A percentile compares a stretch with the other conserved stretches of the same genome.
These are phyloP conservation scores for Volutella citrinella DNA, from an alignment of 2,329 filamentous ascomycete species.

Conservation along the genomic window DNA sequence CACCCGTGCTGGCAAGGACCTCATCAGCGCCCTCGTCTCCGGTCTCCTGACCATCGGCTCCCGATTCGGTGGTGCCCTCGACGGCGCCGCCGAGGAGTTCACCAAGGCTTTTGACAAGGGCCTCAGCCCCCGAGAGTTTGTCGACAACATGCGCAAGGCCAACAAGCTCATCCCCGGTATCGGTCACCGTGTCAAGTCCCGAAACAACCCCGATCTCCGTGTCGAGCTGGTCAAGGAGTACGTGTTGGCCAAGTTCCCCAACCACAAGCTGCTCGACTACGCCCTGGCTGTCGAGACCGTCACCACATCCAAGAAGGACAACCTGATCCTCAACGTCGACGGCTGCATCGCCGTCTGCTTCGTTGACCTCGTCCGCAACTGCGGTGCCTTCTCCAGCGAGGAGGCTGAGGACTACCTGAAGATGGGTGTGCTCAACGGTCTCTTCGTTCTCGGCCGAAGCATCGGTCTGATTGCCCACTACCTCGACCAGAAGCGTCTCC, in stretches of 20 bases:
- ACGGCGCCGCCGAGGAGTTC: constrained; percentile 98
- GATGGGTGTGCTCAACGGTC: constrained; percentile 99
- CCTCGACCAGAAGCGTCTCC: constrained; percentile 98
- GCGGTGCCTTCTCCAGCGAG: constrained; percentile 91
- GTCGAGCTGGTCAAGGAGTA: constrained; percentile 99
- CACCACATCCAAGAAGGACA: constrained; percentile 99
- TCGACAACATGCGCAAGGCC: constrained; percentile 98
- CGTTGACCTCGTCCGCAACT: constrained; percentile 95
- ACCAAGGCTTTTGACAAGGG: constrained; percentile 98
- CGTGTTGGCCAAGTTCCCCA: constrained; percentile 95
- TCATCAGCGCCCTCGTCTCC: constrained; percentile 91
- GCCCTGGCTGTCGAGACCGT: constrained; percentile 96
- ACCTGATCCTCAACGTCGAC: constrained; percentile 98
- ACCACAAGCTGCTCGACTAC: constrained; percentile 97
- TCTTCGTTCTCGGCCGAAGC: constrained; percentile 94
- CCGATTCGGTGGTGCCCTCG: constrained; percentile 95
- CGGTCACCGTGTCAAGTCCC: constrained; percentile 98
- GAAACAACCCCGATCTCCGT: constrained; percentile 99
- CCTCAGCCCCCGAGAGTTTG: constrained; percentile 96
- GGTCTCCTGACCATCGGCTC: constrained; percentile 98
- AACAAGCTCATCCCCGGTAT: constrained; percentile 99
- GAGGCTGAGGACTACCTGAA: constrained; percentile 98
- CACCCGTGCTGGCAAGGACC: constrained; percentile 96
- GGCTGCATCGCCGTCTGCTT: constrained; percentile 99
- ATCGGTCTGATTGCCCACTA: constrained; percentile 99